Evolutionary conservation across 768 basidiomycete genomes (phyloP).

Genomic region (Zangia roseola): DNA sequence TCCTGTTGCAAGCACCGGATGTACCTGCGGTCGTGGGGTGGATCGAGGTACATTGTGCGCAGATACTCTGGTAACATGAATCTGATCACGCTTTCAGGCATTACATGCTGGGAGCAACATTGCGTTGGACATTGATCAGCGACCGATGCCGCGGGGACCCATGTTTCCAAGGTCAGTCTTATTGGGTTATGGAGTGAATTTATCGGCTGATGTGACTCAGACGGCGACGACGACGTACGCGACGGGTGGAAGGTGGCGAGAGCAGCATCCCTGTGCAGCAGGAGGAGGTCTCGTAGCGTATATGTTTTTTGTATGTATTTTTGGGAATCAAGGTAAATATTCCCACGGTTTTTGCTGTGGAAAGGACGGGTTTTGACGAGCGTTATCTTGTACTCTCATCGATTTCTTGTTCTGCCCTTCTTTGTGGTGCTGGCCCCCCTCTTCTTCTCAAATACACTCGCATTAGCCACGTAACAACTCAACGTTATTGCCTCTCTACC

Average conservation of each 20-base stretch:
- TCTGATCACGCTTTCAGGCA: constrained; percentile 45
- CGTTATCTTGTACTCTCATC: constrained; percentile 36
- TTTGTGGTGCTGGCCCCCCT: constrained; percentile 25
- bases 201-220: constrained; percentile 8
- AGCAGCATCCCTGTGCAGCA: neutral
- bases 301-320: neutral
- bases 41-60: constrained; percentile 74
- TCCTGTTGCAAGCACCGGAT: constrained; percentile 85
- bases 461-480: constrained; percentile 22
- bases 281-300: too few species aligned
- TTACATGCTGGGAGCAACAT: constrained; percentile 93
- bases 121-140: constrained; percentile 86
- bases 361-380: neutral
- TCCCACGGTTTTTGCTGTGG: constrained; percentile 29
- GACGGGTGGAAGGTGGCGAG: constrained; percentile 14
- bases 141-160: constrained; percentile 89
- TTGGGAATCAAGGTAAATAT: neutral
- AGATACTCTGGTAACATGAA: neutral
- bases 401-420: constrained; percentile 24
- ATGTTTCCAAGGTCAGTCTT: constrained; percentile 67
- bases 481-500: constrained; percentile 18
- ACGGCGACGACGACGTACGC: constrained; percentile 30
- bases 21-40: constrained; percentile 86
- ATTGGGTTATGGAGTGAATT: too few species aligned
- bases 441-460: too few species aligned